Evolutionary conservation across 2,329 filamentous ascomycete species (phyloP).

Genomic region (Cylindrodendrum hubeiense): DNA sequence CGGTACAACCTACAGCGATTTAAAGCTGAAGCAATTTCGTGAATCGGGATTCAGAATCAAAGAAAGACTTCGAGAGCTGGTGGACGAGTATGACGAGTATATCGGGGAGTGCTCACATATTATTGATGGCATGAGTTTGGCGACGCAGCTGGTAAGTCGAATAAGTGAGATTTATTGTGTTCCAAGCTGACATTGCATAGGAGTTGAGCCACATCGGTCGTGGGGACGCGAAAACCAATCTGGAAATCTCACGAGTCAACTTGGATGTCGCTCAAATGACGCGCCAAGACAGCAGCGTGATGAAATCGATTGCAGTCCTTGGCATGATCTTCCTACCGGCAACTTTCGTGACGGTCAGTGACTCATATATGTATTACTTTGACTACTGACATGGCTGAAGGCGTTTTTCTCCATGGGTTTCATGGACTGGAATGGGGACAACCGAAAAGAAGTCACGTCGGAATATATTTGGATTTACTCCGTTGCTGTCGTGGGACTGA

Average conservation of each 20-base stretch:
- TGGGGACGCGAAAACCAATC: constrained; percentile 24
- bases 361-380: neutral
- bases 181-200: neutral
- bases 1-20: neutral
- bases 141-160: constrained; percentile 27
- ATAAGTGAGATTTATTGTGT: neutral
- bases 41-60: constrained; percentile 10
- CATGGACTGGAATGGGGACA: neutral
- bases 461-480: neutral
- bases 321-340: constrained; percentile 45
- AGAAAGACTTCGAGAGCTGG: constrained; percentile 25
- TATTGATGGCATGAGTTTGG: constrained; percentile 31
- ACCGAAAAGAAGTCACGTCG: neutral
- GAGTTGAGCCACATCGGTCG: constrained; percentile 18
- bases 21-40: neutral
- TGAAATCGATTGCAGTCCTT: constrained; percentile 33
- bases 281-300: constrained; percentile 28
- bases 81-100: constrained; percentile 33
- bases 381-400: neutral
- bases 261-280: constrained; percentile 26
- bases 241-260: constrained; percentile 19
- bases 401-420: constrained; percentile 20
- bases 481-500: neutral
- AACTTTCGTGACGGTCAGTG: constrained; percentile 43
- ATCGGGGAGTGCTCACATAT: constrained; percentile 30